Percentiles rank a stretch among this genome's conserved stretches.
Evolutionary conservation across 2,329 filamentous ascomycete genomes (phyloP).

Genomic region (Phialocephala subalpina): DNA sequence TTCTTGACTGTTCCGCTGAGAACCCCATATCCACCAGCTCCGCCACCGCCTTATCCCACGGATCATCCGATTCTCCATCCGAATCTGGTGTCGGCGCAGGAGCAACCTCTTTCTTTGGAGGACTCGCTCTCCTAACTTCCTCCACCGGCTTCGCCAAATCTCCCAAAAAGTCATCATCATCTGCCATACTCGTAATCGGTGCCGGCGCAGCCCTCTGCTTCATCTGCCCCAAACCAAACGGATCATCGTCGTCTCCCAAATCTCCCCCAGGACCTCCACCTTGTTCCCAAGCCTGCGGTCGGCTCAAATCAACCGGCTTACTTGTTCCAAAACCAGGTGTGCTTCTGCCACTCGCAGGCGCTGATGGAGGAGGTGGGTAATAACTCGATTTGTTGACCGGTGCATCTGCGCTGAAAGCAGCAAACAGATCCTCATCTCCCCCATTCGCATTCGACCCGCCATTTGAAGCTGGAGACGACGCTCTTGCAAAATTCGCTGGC

Average conservation of each 20-base stretch:
- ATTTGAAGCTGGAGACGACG: conserved; percentile 42
- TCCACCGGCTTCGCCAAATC: conserved; percentile 71
- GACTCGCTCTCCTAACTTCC: conserved; percentile 59
- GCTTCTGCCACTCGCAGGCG: conserved; percentile 44
- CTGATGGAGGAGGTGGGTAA: conserved; percentile 64
- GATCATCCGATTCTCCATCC: conserved; percentile 56
- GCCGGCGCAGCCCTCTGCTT: conserved; percentile 42
- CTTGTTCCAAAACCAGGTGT: conserved; percentile 52
- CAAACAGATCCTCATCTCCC: conserved; percentile 67
- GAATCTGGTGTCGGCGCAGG: conserved; percentile 30
- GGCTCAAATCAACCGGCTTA: conserved; percentile 58
- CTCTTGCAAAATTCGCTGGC: conserved; percentile 38
- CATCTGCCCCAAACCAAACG: conserved; percentile 80
- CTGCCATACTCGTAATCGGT: conserved; percentile 45
- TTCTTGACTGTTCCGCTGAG: conserved; percentile 79
- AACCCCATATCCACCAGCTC: conserved; percentile 97
- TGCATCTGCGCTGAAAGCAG: conserved; percentile 71
- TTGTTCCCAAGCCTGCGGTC: conserved; percentile 61
- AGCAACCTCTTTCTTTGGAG: conserved; percentile 38
- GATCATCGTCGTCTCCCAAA: conserved; percentile 76
- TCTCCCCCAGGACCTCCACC: conserved; percentile 39
- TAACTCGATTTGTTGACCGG: conserved; percentile 72
- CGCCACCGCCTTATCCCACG: conserved; percentile 81
- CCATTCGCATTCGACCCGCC: conserved; percentile 18
- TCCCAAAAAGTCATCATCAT: conserved; percentile 72